These are phyloP conservation scores for Ballota nigra DNA, from an alignment of 257 asterid species.

Conservation along the genomic window DNA sequence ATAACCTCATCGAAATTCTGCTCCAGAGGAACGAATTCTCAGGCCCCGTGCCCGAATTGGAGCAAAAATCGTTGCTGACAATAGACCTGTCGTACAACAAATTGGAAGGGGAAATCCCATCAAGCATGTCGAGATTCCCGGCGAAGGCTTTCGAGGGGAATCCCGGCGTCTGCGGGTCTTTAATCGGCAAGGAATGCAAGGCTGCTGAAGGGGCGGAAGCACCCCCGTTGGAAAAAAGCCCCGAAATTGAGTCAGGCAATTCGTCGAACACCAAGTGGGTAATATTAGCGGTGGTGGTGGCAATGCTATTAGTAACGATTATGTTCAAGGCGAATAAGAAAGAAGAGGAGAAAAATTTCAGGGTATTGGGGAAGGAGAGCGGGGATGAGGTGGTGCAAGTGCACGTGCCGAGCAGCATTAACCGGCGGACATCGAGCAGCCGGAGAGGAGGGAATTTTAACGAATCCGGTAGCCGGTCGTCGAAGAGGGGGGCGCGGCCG, in stretches of 20 bases:
- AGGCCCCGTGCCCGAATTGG: constrained; percentile 50
- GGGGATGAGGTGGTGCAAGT: constrained; percentile 45
- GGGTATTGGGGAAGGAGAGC: constrained; percentile 43
- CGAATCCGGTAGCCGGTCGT: constrained; percentile 24
- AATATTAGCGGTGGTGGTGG: constrained; percentile 50
- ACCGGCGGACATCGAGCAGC: constrained; percentile 18
- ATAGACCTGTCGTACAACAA: constrained; percentile 50
- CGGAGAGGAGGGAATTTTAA: constrained; percentile 29
- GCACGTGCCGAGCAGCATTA: constrained; percentile 36
- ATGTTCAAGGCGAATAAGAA: constrained; percentile 41
- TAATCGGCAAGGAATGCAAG: constrained; percentile 40
- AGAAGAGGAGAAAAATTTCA: constrained; percentile 46
- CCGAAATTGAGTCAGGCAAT: not conserved
- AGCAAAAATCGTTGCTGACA: constrained; percentile 37
- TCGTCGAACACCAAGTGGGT: constrained; percentile 51
- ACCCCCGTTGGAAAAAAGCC: not conserved
- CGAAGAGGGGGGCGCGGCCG: constrained; percentile 37
- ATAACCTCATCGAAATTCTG: constrained; percentile 32
- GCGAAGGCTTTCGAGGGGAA: constrained; percentile 50
- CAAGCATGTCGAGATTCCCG: constrained; percentile 45
- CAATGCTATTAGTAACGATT: constrained; percentile 47
- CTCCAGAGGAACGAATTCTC: constrained; percentile 59
- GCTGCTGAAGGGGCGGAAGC: not conserved
- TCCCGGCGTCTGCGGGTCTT: constrained; percentile 52
- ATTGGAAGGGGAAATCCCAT: constrained; percentile 73